These are phyloP conservation scores for Orbilia oligospora DNA, from an alignment of 2,329 filamentous ascomycete genomes.

Conservation along the genomic window DNA sequence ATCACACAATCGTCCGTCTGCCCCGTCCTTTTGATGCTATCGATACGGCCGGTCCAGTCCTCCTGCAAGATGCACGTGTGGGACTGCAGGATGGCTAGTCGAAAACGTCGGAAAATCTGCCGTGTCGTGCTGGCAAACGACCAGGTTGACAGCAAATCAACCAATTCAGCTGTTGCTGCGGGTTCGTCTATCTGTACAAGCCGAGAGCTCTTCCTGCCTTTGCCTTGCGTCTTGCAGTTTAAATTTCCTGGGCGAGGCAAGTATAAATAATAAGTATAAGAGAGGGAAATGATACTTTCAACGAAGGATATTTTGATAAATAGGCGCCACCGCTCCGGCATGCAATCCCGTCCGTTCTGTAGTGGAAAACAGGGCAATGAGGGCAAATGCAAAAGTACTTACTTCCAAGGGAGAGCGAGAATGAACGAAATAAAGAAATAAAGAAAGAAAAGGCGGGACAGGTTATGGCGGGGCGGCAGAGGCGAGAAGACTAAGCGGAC, in stretches of 20 bases:
- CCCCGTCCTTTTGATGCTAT: conserved; percentile 20
- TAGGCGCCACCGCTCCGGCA: conserved; percentile 50
- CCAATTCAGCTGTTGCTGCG: conserved; percentile 49
- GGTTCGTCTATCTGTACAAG: conserved; percentile 26
- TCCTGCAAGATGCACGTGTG: conserved; percentile 58
- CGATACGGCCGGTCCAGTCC: conserved; percentile 40
- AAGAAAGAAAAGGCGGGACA: conserved; percentile 39
- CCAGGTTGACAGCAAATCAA: conserved; percentile 59
- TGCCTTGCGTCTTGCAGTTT: conserved; percentile 41
- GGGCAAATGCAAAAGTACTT: conserved; percentile 16
- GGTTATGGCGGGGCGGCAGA: conserved; percentile 38
- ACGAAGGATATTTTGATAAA: conserved; percentile 31
- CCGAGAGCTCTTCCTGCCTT: conserved; percentile 41
- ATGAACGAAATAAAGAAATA: too few species aligned
- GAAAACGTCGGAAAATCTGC: conserved; percentile 57
- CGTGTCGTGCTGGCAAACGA: conserved; percentile 58
- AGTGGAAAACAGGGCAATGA: conserved; percentile 26
- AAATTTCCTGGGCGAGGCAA: conserved; percentile 18
- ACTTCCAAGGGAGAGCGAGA: conserved; percentile 6
- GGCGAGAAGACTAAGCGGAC: conserved; percentile 52
- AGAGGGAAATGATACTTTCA: conserved; percentile 18
- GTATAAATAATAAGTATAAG: conserved; percentile 25
- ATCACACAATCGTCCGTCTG: conserved; percentile 19
- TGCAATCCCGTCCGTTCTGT: conserved; percentile 35
- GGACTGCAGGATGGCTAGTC: conserved; percentile 57